Percentiles rank a stretch among this genome's conserved stretches.
Evolutionary conservation across 192 early-diverging fungal genomes (phyloP).

Genomic region (Coemansia sp.): DNA sequence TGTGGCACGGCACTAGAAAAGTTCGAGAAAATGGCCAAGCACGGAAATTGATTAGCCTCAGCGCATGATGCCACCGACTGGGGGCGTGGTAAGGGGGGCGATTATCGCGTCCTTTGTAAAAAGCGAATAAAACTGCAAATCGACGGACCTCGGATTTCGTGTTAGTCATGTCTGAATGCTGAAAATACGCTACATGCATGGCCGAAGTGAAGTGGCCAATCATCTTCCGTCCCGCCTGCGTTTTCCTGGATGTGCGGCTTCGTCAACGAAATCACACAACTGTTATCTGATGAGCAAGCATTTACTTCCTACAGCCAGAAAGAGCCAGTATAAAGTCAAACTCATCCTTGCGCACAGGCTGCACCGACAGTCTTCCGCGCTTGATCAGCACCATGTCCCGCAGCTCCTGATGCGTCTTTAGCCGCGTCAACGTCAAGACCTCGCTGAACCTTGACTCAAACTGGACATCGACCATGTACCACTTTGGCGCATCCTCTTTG

Average conservation of each 20-base stretch:
- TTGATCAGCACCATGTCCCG: constrained; percentile 70
- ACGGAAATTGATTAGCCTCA: no score
- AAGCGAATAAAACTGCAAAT: not conserved
- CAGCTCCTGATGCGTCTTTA: constrained; percentile 62
- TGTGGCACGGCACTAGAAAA: no score
- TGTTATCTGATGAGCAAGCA: not conserved
- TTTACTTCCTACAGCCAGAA: not conserved
- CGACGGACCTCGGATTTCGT: not conserved
- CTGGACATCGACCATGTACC: constrained; percentile 88
- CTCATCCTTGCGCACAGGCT: constrained; percentile 66
- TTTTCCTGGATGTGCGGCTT: no score
- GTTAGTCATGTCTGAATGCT: not conserved
- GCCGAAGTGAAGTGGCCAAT: not conserved
- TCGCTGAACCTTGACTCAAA: constrained; percentile 67
- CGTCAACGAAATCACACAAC: not conserved
- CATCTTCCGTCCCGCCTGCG: not conserved
- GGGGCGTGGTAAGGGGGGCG: not conserved
- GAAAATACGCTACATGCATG: not conserved
- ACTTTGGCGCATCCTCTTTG: constrained; percentile 65
- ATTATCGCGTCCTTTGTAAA: not conserved
- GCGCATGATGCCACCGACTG: no score
- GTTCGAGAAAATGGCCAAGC: no score
- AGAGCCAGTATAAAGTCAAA: constrained; percentile 68
- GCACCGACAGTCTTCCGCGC: constrained; percentile 75
- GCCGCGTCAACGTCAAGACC: constrained; percentile 66